Evolutionary conservation across 768 basidiomycete species (phyloP), one percentile per base, ranked within the genome.

Genomic region (Holtermannia corniformis): DNA sequence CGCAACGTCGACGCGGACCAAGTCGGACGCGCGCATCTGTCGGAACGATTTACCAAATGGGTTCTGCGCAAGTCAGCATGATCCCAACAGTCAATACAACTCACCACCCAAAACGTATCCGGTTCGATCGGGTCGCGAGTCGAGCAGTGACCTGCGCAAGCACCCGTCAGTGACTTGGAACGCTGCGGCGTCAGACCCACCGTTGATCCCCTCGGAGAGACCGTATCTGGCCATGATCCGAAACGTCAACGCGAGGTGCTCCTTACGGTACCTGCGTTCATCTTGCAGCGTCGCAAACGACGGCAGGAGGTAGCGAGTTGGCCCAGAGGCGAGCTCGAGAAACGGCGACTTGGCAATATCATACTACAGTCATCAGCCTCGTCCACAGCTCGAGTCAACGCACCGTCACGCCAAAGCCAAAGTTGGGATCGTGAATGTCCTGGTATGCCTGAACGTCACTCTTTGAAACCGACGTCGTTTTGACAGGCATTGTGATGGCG

Each of bases 111-210:
- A 51, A 61, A 63, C 1, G 62, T 63, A 14, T 58, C 26, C 0
- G 62, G 62, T 40, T 63, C 57, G 26, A 63, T 55, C n/a, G 62
- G 62, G 27, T 63, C 62, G 37, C 59, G 54, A 0, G 56, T 54
- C 14, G 52, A 55, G 51, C 62, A 63, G 46, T 63, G 62, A 2
- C 62, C 62, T 63, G 25, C 7, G 41, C 22, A 43, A 12, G 25
- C n/a, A n/a, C 24, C 5, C 21, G 42, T n/a, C 25, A 44, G 46
- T 11, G 14, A 47, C 19, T 47, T 11, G 25, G 10, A 12, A 47
- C 10, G 46, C 46, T 27, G 16, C 10, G 16, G 46, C 14, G 24
- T 10, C 46, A 12, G 37, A 51, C 50, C n/a, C 43, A 59, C 62
- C 62, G 3, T 59, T 60, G 13, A 64, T 51, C 11, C 63, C 63